A percentile compares a stretch with the other conserved stretches of the same genome.
Evolutionary conservation across 2,329 filamentous ascomycete species (phyloP).

Genomic region (Microcyclospora pomicola): DNA sequence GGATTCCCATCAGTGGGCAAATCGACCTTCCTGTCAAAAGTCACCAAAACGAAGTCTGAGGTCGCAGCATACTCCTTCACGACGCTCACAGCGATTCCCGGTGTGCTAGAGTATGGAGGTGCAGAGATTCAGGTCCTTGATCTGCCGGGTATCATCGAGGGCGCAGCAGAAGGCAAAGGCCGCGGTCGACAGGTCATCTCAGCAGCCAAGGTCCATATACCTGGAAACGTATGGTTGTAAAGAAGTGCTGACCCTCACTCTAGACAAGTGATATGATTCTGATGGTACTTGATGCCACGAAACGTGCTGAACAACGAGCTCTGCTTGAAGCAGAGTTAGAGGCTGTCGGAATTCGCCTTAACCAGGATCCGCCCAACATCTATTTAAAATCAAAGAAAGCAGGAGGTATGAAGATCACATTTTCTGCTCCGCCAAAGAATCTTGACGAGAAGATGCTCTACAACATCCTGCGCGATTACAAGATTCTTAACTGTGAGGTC

Average conservation of each 20-base stretch:
- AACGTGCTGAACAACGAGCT: constrained; percentile 82
- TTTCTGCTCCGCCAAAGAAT: constrained; percentile 73
- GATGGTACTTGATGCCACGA: constrained; percentile 95
- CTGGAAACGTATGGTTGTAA: background rate
- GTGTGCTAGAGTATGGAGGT: constrained; percentile 92
- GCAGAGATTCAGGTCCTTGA: constrained; percentile 97
- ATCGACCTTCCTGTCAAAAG: constrained; percentile 96
- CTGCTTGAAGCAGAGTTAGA: constrained; percentile 85
- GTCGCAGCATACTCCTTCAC: constrained; percentile 96
- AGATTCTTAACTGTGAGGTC: constrained; percentile 94
- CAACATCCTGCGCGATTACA: constrained; percentile 97
- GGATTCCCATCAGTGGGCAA: constrained; percentile 99
- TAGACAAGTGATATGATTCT: constrained; percentile 86
- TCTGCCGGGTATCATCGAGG: constrained; percentile 95
- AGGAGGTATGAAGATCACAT: constrained; percentile 97
- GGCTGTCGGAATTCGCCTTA: constrained; percentile 85
- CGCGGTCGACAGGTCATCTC: constrained; percentile 92
- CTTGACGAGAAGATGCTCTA: constrained; percentile 97
- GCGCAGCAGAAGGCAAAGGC: constrained; percentile 88
- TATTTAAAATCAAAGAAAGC: constrained; percentile 93
- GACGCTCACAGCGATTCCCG: constrained; percentile 90
- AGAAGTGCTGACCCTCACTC: constrained; percentile 3
- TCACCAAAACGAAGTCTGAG: constrained; percentile 94
- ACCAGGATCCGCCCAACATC: constrained; percentile 91
- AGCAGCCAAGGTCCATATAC: constrained; percentile 58